These are phyloP conservation scores for Aureoboletus auriporus DNA, from an alignment of 768 basidiomycete genomes.

Conservation along the genomic window DNA sequence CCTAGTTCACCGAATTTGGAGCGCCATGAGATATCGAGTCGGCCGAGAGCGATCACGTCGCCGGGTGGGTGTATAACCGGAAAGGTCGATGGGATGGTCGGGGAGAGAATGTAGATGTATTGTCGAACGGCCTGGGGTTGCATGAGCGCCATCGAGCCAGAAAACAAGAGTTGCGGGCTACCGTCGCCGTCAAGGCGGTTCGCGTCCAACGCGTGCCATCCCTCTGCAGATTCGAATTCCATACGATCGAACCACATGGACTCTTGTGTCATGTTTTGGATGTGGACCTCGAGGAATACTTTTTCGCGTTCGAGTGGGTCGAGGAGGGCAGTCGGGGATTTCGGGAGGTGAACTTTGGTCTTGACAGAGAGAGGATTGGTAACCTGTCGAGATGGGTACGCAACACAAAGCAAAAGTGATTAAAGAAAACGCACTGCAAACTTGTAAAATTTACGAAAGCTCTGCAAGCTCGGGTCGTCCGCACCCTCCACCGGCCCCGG, in stretches of 20 bases:
- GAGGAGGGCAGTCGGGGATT: constrained; percentile 68
- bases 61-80: constrained; percentile 61
- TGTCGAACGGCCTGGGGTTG: constrained; percentile 84
- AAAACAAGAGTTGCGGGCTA: constrained; percentile 43
- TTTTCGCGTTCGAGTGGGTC: constrained; percentile 66
- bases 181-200: constrained; percentile 37
- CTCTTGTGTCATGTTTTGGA: constrained; percentile 81
- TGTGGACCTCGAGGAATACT: constrained; percentile 88
- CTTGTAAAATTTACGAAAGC: constrained; percentile 88
- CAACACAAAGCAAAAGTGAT: background rate
- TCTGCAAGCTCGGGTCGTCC: constrained; percentile 55
- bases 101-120: constrained; percentile 79
- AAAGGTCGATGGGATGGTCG: constrained; percentile 39
- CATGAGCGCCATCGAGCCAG: constrained; percentile 64
- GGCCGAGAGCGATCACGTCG: constrained; percentile 72
- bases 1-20: constrained; percentile 86
- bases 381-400: constrained; percentile 49
- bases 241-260: constrained; percentile 81
- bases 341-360: constrained; percentile 82
- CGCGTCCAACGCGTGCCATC: constrained; percentile 56
- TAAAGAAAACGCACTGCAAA: constrained; percentile 61
- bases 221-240: constrained; percentile 67
- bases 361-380: constrained; percentile 94
- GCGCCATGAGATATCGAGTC: constrained; percentile 85
- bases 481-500: constrained; percentile 47